Evolutionary conservation across 768 basidiomycete genomes (phyloP), one percentile per base, ranked within the genome.

Genomic region (Lactarius hengduanensis): DNA sequence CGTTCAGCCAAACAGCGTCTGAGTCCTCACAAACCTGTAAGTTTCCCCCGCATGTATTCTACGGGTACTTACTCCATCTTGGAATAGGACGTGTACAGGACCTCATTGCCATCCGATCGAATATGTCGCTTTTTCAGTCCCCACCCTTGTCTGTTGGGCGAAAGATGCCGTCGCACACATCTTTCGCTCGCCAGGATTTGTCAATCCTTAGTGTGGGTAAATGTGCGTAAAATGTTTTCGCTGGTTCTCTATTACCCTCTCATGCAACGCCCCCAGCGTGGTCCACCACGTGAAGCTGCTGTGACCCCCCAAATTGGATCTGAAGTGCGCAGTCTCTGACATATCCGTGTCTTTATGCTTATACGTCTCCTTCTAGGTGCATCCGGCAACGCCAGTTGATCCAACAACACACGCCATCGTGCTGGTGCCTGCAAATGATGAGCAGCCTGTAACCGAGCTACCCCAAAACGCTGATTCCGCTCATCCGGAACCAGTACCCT

Each of bases 181-280:
- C 15, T 63, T 30, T 1, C 7, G 1, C 0, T 10, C 22, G 2
- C 0, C 8, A 20, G 36, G 0, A 40, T 67, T 30, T 63, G 63
- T 28, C 3, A 2, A 38, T 62, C 57, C 26, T 50, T 67, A n/a
- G 1, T 28, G 26, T 40, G 38, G 28, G 11, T 1, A n/a, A 34
- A 57, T 26, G 65, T 66, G 57, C 47, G 56, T 62, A 1, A 1
- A 53, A 38, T 41, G 36, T 54, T 36, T 40, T 40, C 32, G 4
- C 18, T 4, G 3, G 1, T 20, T 32, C 32, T 32, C 5, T 47
- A 7, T 30, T 1, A 22, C 22, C 22, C 26, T 7, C 43, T 62
- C 40, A 66, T 36, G 43, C 40, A 28, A 47, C 22, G n/a, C 32
- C 13, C 6, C 13, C 4, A 62, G 64, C 43, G 8, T 47, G 13